phyloP scores from a whole-genome alignment of 352 stramenopile species.

The Phytophthora lateralis region DNA sequence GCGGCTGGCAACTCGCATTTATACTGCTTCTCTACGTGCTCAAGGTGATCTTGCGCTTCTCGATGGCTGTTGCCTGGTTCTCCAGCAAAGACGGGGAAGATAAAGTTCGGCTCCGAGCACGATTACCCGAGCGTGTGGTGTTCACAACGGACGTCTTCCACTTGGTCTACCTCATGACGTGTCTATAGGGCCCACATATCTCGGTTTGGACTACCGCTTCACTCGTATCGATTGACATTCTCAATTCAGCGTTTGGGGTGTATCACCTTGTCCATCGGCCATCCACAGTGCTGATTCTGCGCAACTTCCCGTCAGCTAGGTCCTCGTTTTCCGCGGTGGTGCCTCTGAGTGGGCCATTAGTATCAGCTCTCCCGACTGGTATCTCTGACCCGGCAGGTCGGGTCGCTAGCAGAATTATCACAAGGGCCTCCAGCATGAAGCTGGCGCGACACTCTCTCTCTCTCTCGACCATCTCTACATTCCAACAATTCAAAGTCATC shows the following conservation, averaged over 20 bases:
- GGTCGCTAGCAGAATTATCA: neutral
- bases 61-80: slow-evolving; percentile 3
- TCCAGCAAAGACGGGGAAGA: slow-evolving; percentile 8
- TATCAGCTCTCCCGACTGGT: neutral
- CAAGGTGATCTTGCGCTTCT: slow-evolving; percentile 10
- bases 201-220: slow-evolving; percentile 7
- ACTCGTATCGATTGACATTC: slow-evolving; percentile 3
- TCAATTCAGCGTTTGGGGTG: slow-evolving; percentile 11
- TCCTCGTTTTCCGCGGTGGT: slow-evolving; percentile 2
- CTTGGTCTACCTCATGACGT: slow-evolving; percentile 24
- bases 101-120: neutral
- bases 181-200: slow-evolving; percentile 8
- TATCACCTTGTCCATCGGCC: slow-evolving; percentile 3
- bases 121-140: slow-evolving; percentile 24
- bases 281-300: neutral
- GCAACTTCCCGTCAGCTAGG: neutral
- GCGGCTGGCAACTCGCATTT: slow-evolving; percentile 11
- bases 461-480: neutral
- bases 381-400: slow-evolving; percentile 1
- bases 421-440: neutral
- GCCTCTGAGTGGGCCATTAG: slow-evolving; percentile 1
- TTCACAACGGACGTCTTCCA: slow-evolving; percentile 23
- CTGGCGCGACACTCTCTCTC: slow-evolving; percentile 10
- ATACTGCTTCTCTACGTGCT: slow-evolving; percentile 10
- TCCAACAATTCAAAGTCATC: neutral